Evolutionary conservation across 768 basidiomycete species (phyloP), one percentile per base, ranked within the genome.

Genomic region (Chlorophyllum brunneum): DNA sequence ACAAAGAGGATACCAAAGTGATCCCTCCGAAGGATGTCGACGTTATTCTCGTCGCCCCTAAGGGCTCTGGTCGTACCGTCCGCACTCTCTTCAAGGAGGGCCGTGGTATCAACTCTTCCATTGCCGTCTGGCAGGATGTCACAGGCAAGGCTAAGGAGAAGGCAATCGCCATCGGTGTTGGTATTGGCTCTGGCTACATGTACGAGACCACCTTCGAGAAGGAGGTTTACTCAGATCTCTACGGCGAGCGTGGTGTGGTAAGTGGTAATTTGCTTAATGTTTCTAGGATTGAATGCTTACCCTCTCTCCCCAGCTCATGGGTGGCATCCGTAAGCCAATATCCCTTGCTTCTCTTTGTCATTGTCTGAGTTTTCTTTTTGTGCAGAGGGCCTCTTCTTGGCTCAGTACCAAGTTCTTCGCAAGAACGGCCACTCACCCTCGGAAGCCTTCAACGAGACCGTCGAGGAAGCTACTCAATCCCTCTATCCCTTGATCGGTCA

Each of bases 61-160:
- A 99, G 75, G 97, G 97, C 48, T 98, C 97, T 42, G 97, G 97
- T 57, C 86, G 95, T 59, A 99, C 97, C 58, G 95, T 99, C 70
- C 95, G 97, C 64, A 97, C 95, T 40, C 91, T 99, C 62, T 98
- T 98, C 86, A 97, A 98, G 76, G 97, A 99, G 81, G 97, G 97
- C 56, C 90, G 95, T 63, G 97, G 94, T 43, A 97, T 95, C 77
- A 97, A 95, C 77, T 92, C 93, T 3, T 89, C 86, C 63, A 75
- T 98, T 60, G 94, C 95, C 60, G 89, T 97, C 59, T 95, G 82
- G 82, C 95, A 99, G 71, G 97, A 99, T 62, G 95, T 98, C 56
- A 93, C 94, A 45, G 97, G 97, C 65, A 88, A 98, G 70, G 97
- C 97, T 58, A 86, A 88, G 76, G 97, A 99, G 76, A 95, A 91